Evolutionary conservation across 169 alveolate species (phyloP).

Genomic region (Cyclospora cayetanensis): DNA sequence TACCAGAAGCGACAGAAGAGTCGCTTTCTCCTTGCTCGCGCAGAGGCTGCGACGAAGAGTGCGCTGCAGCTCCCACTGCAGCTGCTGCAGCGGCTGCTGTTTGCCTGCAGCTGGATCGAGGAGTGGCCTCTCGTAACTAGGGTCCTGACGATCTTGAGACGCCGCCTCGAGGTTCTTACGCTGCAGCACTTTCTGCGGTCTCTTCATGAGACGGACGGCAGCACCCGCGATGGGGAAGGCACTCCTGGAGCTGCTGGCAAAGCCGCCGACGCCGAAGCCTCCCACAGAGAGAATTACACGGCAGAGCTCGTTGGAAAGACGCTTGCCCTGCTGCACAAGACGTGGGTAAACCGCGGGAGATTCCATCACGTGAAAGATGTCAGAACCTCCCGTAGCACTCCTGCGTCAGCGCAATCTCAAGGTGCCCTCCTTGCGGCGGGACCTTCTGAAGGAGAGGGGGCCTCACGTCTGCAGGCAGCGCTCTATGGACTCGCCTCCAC

Average conservation of each 20-base stretch:
- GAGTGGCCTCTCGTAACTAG: background rate
- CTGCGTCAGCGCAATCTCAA: background rate
- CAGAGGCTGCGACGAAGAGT: conserved; percentile 6
- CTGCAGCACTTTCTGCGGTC: conserved; percentile 59
- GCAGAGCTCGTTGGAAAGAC: conserved; percentile 58
- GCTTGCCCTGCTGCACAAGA: conserved; percentile 40
- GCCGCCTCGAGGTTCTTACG: conserved; percentile 32
- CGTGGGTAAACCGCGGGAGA: background rate
- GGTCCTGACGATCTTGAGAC: conserved; percentile 36
- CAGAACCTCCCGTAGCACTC: background rate
- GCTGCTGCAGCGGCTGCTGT: conserved; percentile 39
- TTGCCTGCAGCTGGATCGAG: conserved; percentile 34
- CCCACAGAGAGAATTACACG: background rate
- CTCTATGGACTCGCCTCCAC: conserved; percentile 30
- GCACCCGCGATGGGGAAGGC: background rate
- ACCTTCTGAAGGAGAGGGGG: background rate
- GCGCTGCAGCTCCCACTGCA: conserved; percentile 7
- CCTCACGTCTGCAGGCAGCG: conserved; percentile 7
- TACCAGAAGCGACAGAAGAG: background rate
- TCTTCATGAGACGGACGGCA: background rate
- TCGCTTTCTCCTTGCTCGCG: background rate
- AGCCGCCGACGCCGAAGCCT: background rate
- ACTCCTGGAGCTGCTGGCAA: background rate
- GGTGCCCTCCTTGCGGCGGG: background rate
- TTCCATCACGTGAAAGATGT: background rate